phyloP scores from a whole-genome alignment of 441 rosid genomes.

The Lepidium campestre region DNA sequence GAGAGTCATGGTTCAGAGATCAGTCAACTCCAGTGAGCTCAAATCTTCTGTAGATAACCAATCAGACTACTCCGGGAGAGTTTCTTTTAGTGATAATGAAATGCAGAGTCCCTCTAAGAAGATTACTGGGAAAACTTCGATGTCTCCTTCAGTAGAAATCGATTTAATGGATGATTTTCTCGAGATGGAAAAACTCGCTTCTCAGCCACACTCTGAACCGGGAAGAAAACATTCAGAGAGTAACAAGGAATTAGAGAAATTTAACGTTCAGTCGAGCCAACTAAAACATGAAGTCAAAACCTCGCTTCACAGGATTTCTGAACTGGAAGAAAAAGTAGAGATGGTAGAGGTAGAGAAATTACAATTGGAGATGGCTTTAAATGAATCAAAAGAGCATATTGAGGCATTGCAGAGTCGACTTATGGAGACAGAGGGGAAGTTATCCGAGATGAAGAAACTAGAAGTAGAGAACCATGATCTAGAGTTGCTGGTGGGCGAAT shows the following conservation, averaged over 20 bases:
- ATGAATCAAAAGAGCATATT: constrained; percentile 38
- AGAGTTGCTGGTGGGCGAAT: constrained; percentile 25
- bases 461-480: constrained; percentile 37
- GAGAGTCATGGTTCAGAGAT: constrained; percentile 48
- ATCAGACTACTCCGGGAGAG: constrained; percentile 53
- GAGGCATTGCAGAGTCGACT: constrained; percentile 33
- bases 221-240: constrained; percentile 30
- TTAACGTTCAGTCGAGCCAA: constrained; percentile 25
- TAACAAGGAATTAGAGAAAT: constrained; percentile 26
- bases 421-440: constrained; percentile 38
- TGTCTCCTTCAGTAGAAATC: constrained; percentile 45
- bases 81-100: constrained; percentile 46
- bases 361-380: constrained; percentile 44
- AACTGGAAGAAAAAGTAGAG: constrained; percentile 54
- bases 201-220: constrained; percentile 43
- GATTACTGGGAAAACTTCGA: constrained; percentile 31
- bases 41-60: constrained; percentile 64
- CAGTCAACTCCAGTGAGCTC: constrained; percentile 42
- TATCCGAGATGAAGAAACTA: constrained; percentile 32
- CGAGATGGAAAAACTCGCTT: constrained; percentile 90
- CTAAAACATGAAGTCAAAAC: constrained; percentile 45
- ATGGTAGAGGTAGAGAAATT: constrained; percentile 55
- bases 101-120: constrained; percentile 33
- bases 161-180: constrained; percentile 93
- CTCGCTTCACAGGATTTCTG: constrained; percentile 44